Evolutionary conservation across 129 eudicot species (phyloP), one percentile per base, ranked within the genome.

Genomic region (Flaveria ramosissima): DNA sequence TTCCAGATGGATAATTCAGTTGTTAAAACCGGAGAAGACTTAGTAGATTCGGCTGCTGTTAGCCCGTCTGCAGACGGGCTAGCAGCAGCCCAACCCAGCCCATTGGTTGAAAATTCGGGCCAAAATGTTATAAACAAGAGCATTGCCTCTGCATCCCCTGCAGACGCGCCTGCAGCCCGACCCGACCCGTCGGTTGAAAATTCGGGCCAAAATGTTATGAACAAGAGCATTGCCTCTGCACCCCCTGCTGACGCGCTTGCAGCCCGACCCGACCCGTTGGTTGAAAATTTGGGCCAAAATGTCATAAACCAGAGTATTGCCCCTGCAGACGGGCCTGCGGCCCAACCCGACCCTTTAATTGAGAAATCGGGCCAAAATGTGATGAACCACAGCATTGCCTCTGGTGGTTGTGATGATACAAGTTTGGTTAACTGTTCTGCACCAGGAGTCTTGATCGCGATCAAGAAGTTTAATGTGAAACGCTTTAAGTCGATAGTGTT

Each of bases 1-100:
- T 95, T 91, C 48, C 84, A 85, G 51, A 87, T 89, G 12, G 99
- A 95, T 60, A 69, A 80, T 56, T 95, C 99, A 1, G 86, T 95
- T 39, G 88, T 95, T 15, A 88, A 84, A 80, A 95, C 96, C 19
- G 99, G 99, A 17, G 99, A 95, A 85, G 99, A 95, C 57, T 17
- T 80, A 20, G 62, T 80, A 20, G 62, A 56, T 56, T 19, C 13
- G 95, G 52, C 83, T n/a, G 75, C 62, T 41, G 15, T 13, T 26
- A 30, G 84, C 65, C 93, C 96, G 8, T 23, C 66, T 60, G 66
- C 66, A 9, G n/a, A 10, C 39, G 39, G 81, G 13, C 84, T 16
- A 5, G 27, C 10, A 7, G 63, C 30, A 7, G 63, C 30, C 10
- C 63, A 10, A 56, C 14, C 80, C 13, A 87, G 79, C 50, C 87